Percentiles rank a stretch among this genome's conserved stretches.
phyloP scores from a whole-genome alignment of 2,329 filamentous ascomycete species.

The Eutypella sp. region DNA sequence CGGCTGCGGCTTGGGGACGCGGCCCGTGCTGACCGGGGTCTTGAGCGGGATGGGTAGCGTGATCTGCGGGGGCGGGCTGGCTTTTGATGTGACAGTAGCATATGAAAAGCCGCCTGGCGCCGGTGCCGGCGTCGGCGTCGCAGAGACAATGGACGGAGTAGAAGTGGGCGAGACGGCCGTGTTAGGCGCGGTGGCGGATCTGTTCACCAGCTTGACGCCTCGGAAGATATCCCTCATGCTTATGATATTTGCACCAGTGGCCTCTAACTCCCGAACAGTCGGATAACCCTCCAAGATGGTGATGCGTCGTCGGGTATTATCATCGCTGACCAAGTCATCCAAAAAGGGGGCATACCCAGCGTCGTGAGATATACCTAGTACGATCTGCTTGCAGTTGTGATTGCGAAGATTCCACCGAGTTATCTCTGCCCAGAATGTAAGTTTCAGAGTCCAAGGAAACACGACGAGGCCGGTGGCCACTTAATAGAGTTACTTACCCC shows the following conservation, averaged over 20 bases:
- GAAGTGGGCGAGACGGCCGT: slow-evolving; percentile 20
- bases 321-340: slow-evolving; percentile 46
- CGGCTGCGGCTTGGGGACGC: slow-evolving; percentile 22
- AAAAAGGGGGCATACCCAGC: slow-evolving; percentile 56
- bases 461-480: background rate
- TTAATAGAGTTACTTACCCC: slow-evolving; percentile 37
- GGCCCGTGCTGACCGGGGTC: slow-evolving; percentile 16
- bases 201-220: slow-evolving; percentile 44
- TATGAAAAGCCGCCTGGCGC: slow-evolving; percentile 27
- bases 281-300: slow-evolving; percentile 51
- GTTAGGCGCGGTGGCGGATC: slow-evolving; percentile 21
- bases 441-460: slow-evolving; percentile 1
- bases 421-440: slow-evolving; percentile 33
- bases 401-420: slow-evolving; percentile 55
- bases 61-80: slow-evolving; percentile 39
- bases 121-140: slow-evolving; percentile 8
- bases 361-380: slow-evolving; percentile 59
- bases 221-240: slow-evolving; percentile 50
- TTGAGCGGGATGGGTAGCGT: slow-evolving; percentile 36
- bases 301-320: slow-evolving; percentile 37
- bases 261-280: slow-evolving; percentile 43
- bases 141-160: slow-evolving; percentile 20
- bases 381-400: slow-evolving; percentile 55
- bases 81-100: slow-evolving; percentile 36
- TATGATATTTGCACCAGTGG: slow-evolving; percentile 41